Evolutionary conservation across 2,329 filamentous ascomycete species (phyloP), one percentile per base, ranked within the genome.

Genomic region (Neonectria neomacrospora): DNA sequence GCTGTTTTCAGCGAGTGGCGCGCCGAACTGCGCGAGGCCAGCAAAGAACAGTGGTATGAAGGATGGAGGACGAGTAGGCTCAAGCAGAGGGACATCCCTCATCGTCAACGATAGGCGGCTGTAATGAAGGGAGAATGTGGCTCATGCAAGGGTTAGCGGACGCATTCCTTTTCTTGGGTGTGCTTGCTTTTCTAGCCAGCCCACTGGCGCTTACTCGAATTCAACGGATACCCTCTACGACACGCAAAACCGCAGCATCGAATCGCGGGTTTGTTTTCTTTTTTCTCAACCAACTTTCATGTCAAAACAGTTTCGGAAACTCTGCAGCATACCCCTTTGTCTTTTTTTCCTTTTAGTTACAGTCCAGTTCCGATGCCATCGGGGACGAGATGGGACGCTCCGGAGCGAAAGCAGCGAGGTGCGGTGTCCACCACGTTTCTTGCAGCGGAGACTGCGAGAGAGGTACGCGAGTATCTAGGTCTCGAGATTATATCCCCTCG

Each of bases 1-100:
- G 90, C 91, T 8, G 92, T 99, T 32, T 99, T 99, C 78, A 89
- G 84, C 68, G 95, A 98, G 75, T 99, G 96, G 96, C 91, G 95
- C 54, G 87, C 87, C 45, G 96, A 99, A 76, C 84, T 99, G 64
- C 91, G 95, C 64, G 93, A 97, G 78, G 91, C 93, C 55, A 97
- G 93, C 77, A 88, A 93, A 59, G 94, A 97, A 75, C 87, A 94
- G 72, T 97, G 94, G 93, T 98, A 98, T 73, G 95, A 98, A 79
- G 90, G 92, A 72, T 98, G 95, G 96, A 89, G 96, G 79, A 97
- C 88, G 9, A 90, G 82, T 79, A 83, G 87, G 59, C 84, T 90
- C 68, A 89, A 89, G 79, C 80, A 83, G 66, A 81, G 83, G 59
- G 80, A 85, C 61, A 73, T 79, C n/a, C 72, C 77, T 18, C 74